A percentile compares a stretch with the other conserved stretches of the same genome.
Conservation (phyloP, 495 filamentous ascomycete species). For the Parathielavia hyrcaniae region DNA sequence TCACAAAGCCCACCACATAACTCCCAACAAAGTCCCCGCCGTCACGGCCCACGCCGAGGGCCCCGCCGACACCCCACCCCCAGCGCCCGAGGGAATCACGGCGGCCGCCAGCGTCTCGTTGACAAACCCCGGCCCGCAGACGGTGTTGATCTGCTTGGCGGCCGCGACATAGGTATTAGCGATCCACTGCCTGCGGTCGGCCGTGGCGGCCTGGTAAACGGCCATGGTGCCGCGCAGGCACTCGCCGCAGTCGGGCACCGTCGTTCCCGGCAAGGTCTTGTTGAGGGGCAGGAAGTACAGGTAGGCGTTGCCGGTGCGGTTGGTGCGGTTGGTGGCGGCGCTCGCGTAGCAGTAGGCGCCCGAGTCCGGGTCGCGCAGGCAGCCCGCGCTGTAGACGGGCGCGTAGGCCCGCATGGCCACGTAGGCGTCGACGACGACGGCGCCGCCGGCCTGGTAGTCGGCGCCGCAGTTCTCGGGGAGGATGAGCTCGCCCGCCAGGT, state of each 20-base stretch:
- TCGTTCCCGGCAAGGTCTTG: conserved; percentile 53
- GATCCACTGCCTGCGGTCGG: conserved; percentile 53
- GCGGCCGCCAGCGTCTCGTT: conserved; percentile 51
- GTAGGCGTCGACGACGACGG: conserved; percentile 57
- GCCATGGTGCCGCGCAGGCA: conserved; percentile 67
- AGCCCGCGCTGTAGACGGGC: conserved; percentile 70
- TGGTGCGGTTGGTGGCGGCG: conserved; percentile 67
- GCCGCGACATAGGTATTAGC: conserved; percentile 54
- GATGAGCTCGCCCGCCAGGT: conserved; percentile 55
- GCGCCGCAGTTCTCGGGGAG: conserved; percentile 55
- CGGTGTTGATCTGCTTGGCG: conserved; percentile 57
- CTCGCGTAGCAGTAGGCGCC: conserved; percentile 72
- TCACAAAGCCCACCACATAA: conserved; percentile 16
- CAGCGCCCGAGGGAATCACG: conserved; percentile 4
- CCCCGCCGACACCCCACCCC: neutral
- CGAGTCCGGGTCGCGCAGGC: conserved; percentile 53
- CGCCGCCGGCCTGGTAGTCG: conserved; percentile 61
- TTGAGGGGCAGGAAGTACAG: conserved; percentile 83
- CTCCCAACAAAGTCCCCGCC: neutral
- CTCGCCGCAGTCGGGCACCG: conserved; percentile 59
- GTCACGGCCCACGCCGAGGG: neutral
- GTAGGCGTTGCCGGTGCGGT: conserved; percentile 56
- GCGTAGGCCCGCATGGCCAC: conserved; percentile 68
- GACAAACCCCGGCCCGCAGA: conserved; percentile 59
- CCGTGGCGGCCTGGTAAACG: conserved; percentile 56